Evolutionary conservation across 148 eudicot species (phyloP).

Genomic region (Nepenthes mirabilis): DNA sequence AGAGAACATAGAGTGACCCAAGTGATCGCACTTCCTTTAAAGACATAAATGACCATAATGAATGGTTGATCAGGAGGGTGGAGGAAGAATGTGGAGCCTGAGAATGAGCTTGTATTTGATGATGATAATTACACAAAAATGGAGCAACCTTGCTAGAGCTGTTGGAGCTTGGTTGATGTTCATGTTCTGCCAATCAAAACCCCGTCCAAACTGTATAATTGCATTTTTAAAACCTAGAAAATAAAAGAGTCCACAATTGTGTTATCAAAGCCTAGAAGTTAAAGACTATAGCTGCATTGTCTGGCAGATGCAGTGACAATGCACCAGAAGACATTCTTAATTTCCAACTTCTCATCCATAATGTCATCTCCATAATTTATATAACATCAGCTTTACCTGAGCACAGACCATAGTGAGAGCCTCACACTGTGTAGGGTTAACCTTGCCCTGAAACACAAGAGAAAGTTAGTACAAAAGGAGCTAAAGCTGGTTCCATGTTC

Average conservation of each 20-base stretch:
- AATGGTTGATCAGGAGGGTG: too few relatives aligned
- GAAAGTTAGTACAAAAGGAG: conserved; percentile 4
- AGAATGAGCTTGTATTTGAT: too few relatives aligned
- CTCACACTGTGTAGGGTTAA: conserved; percentile 97
- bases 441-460: conserved; percentile 61
- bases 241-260: neutral
- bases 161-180: too few relatives aligned
- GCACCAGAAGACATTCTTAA: neutral
- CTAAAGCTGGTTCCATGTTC: conserved; percentile 1
- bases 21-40: too few relatives aligned
- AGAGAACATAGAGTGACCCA: too few relatives aligned
- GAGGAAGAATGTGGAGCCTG: too few relatives aligned
- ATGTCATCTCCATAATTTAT: neutral
- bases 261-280: neutral
- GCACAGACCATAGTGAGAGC: conserved; percentile 99
- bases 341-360: neutral
- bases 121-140: too few relatives aligned
- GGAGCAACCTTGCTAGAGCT: too few relatives aligned
- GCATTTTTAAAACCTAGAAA: too few relatives aligned
- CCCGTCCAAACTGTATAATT: too few relatives aligned
- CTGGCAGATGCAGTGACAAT: neutral
- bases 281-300: neutral
- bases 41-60: too few relatives aligned
- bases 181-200: too few relatives aligned
- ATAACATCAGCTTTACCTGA: conserved; percentile 41